phyloP scores from a whole-genome alignment of 306 rosid species.

The Dalbergia cochinchinensis region DNA sequence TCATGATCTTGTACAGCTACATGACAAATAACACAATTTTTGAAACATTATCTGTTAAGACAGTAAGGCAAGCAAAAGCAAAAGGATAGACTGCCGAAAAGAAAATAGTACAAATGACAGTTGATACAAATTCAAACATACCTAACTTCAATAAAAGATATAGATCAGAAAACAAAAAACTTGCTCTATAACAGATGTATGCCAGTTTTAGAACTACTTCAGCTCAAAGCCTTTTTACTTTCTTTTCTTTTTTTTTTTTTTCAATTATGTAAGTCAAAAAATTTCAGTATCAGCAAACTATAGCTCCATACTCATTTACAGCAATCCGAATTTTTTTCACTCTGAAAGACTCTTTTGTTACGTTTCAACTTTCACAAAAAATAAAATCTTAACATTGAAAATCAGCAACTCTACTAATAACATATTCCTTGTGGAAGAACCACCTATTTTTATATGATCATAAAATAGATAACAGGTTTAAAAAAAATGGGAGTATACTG shows the following conservation, averaged over 20 bases:
- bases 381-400: background rate
- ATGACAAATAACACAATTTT: conserved; percentile 20
- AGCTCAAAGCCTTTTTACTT: background rate
- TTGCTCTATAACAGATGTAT: background rate
- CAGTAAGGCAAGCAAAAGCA: conserved; percentile 32
- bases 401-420: background rate
- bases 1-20: conserved; percentile 92
- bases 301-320: background rate
- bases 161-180: background rate
- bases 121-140: background rate
- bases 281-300: background rate
- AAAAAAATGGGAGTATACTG: background rate
- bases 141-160: background rate
- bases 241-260: too few relatives aligned
- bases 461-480: background rate
- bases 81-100: background rate
- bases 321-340: background rate
- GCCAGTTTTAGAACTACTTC: conserved; percentile 2
- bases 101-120: background rate
- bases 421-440: background rate
- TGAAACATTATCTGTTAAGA: background rate
- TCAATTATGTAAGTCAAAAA: background rate
- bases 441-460: background rate
- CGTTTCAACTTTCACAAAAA: background rate
- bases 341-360: background rate